A percentile compares a stretch with the other conserved stretches of the same genome.
These are phyloP conservation scores for Neurospora sp. DNA, from an alignment of 495 filamentous ascomycete species.

Conservation along the genomic window DNA sequence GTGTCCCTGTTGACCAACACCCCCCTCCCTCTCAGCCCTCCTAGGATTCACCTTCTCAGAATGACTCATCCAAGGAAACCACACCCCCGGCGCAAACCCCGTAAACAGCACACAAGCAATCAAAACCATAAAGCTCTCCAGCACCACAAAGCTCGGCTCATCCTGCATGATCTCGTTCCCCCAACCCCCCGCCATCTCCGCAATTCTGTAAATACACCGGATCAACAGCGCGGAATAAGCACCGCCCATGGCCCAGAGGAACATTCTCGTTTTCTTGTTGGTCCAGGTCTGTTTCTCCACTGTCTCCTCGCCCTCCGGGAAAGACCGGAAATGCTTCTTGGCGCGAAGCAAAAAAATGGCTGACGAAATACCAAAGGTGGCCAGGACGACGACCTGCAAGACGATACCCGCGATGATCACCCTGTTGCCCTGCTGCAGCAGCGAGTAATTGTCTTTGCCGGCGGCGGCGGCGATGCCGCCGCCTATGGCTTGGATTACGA, in stretches of 20 bases:
- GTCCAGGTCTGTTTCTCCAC: constrained; percentile 16
- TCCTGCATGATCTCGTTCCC: constrained; percentile 57
- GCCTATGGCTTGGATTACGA: constrained; percentile 55
- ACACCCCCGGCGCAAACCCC: constrained; percentile 26
- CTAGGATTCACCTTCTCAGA: background rate
- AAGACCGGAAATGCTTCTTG: constrained; percentile 21
- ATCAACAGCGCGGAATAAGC: constrained; percentile 54
- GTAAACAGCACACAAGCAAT: constrained; percentile 29
- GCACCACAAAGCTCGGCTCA: constrained; percentile 50
- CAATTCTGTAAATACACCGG: constrained; percentile 59
- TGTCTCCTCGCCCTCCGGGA: constrained; percentile 3
- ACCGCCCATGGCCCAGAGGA: constrained; percentile 39
- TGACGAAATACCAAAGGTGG: constrained; percentile 40
- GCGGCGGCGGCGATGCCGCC: constrained; percentile 51
- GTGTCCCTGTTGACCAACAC: background rate
- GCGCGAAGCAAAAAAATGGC: constrained; percentile 39
- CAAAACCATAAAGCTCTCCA: constrained; percentile 42
- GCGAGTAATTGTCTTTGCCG: constrained; percentile 21
- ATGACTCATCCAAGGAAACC: constrained; percentile 31
- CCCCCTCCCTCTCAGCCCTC: background rate
- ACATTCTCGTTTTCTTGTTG: constrained; percentile 36
- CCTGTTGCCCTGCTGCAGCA: constrained; percentile 43
- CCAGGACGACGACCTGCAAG: constrained; percentile 56
- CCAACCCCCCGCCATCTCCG: constrained; percentile 61
- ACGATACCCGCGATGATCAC: constrained; percentile 64